Conservation (phyloP, 1,284 basidiomycete genomes). For the Rhodotorula sp. region DNA sequence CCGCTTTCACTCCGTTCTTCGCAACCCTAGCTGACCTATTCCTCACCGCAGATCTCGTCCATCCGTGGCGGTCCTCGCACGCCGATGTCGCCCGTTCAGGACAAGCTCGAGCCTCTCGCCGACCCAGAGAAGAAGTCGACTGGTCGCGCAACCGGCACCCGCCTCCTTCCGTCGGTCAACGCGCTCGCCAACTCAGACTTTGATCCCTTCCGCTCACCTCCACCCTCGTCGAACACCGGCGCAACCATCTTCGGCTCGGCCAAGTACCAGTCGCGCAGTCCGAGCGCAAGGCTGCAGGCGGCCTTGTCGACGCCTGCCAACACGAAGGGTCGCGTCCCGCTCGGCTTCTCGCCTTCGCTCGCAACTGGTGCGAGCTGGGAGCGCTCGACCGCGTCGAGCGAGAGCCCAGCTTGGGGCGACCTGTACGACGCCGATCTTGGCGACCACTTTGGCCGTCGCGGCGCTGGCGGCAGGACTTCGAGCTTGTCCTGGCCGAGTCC, state of each 20-base stretch:
- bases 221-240: slow-evolving; percentile 12
- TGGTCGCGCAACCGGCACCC: slow-evolving; percentile 18
- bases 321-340: slow-evolving; percentile 17
- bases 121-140: slow-evolving; percentile 37
- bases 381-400: slow-evolving; percentile 2
- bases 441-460: neutral
- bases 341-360: slow-evolving; percentile 25
- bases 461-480: neutral
- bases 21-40: neutral
- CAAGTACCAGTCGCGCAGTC: slow-evolving; percentile 14
- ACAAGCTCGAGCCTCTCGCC: slow-evolving; percentile 14
- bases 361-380: slow-evolving; percentile 18
- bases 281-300: slow-evolving; percentile 17
- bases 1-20: neutral
- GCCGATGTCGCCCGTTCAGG: slow-evolving; percentile 34
- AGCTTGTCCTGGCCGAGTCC: slow-evolving; percentile 1
- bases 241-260: neutral
- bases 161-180: slow-evolving; percentile 35
- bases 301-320: slow-evolving; percentile 19
- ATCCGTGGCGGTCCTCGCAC: slow-evolving; percentile 31
- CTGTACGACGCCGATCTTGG: neutral
- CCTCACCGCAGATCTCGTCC: slow-evolving; percentile 25
- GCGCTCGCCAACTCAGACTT: slow-evolving; percentile 26
- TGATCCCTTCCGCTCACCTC: slow-evolving; percentile 39
- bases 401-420: neutral